A percentile compares a stretch with the other conserved stretches of the same genome.
phyloP scores from a whole-genome alignment of 192 early-diverging fungal genomes.

The Allomyces macrogynus region DNA sequence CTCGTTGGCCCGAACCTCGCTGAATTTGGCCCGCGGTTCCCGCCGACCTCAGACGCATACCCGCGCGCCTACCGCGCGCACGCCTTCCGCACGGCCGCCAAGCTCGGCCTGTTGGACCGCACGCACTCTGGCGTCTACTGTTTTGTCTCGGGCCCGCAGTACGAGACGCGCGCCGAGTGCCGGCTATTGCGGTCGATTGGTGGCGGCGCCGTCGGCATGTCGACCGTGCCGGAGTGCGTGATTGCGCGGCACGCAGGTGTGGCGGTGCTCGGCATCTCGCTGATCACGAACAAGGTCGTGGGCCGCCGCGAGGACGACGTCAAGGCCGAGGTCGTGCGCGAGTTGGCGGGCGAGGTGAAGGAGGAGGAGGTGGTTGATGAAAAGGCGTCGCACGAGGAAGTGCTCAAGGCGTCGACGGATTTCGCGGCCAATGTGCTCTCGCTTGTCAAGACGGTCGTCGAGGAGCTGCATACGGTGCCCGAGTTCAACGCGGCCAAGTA shows the following conservation, averaged over 20 bases:
- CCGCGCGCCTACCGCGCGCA: conserved; percentile 50
- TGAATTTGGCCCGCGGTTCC: conserved; percentile 69
- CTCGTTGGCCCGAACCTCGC: conserved; percentile 67
- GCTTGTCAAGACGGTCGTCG: conserved; percentile 24
- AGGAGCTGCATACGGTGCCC: conserved; percentile 3
- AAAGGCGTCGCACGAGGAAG: conserved; percentile 46
- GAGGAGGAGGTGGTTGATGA: conserved; percentile 15
- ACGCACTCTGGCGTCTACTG: conserved; percentile 64
- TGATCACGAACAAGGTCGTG: conserved; percentile 57
- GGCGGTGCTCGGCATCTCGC: conserved; percentile 49
- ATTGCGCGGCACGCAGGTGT: conserved; percentile 67
- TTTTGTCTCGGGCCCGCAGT: conserved; percentile 78
- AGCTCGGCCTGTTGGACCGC: conserved; percentile 15
- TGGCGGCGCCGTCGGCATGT: conserved; percentile 74
- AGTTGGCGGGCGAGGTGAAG: conserved; percentile 6
- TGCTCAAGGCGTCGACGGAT: conserved; percentile 32
- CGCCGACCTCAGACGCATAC: conserved; percentile 68
- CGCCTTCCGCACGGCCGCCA: conserved; percentile 39
- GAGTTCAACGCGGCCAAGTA: too few relatives aligned
- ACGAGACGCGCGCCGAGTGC: conserved; percentile 71
- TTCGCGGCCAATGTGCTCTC: conserved; percentile 35
- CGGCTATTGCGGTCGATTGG: conserved; percentile 42
- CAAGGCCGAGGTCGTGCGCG: conserved; percentile 10
- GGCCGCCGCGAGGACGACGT: conserved; percentile 17
- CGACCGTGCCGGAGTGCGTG: conserved; percentile 71